These are phyloP conservation scores for Neopestalotiopsis sp. DNA, from an alignment of 2,329 filamentous ascomycete species.

Conservation along the genomic window DNA sequence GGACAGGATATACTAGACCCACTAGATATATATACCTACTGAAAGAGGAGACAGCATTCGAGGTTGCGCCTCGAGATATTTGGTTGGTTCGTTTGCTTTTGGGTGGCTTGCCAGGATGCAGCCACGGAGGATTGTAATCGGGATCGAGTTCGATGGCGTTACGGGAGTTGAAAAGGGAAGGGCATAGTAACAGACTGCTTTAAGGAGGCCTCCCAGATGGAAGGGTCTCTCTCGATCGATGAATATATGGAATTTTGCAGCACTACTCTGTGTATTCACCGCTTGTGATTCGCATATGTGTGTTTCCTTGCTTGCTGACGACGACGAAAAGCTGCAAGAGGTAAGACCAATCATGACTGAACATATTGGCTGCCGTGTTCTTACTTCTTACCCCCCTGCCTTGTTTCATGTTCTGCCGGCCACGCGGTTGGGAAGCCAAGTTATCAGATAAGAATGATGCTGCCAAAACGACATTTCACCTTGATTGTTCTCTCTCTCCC, in stretches of 20 bases:
- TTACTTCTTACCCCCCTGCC: neutral
- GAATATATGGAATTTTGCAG: neutral
- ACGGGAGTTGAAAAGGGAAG: neutral
- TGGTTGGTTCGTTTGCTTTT: neutral
- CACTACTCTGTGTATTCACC: neutral
- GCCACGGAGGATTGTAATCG: neutral
- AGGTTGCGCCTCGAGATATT: neutral
- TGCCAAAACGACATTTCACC: neutral
- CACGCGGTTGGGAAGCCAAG: neutral
- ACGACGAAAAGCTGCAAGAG: neutral
- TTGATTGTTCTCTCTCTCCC: neutral
- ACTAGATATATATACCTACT: neutral
- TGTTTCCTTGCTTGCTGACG: neutral
- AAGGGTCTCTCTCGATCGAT: neutral
- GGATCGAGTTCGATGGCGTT: slow-evolving; percentile 3
- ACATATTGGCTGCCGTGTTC: neutral
- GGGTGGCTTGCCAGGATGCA: neutral
- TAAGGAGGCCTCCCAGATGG: neutral
- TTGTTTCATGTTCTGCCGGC: neutral
- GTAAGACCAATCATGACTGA: neutral
- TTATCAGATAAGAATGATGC: neutral
- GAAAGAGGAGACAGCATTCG: neutral
- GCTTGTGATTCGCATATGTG: neutral
- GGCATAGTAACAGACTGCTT: neutral
- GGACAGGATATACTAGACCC: neutral